phyloP scores from a whole-genome alignment of 2,329 filamentous ascomycete genomes.

The Nannizziopsis barbatae region DNA sequence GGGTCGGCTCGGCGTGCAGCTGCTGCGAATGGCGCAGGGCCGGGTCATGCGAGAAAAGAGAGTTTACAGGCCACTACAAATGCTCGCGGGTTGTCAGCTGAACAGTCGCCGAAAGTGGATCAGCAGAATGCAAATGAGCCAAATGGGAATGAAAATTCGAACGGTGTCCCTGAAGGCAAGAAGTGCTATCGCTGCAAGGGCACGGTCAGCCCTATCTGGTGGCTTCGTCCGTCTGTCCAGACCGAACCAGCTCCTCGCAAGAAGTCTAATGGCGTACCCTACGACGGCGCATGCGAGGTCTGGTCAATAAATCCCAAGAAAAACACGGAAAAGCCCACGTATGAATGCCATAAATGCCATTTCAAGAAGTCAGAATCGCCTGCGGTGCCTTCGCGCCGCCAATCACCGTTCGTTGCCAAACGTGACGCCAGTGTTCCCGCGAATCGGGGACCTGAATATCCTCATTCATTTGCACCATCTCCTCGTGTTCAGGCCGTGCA shows the following conservation, averaged over 20 bases:
- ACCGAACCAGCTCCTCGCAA: neutral
- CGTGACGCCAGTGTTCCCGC: conserved; percentile 27
- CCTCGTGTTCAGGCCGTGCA: conserved; percentile 16
- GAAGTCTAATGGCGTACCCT: neutral
- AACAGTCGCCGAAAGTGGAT: conserved; percentile 13
- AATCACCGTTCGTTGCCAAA: conserved; percentile 26
- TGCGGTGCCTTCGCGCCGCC: conserved; percentile 25
- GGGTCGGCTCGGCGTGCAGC: conserved; percentile 42
- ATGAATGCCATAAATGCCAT: conserved; percentile 66
- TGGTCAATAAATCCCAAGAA: conserved; percentile 11
- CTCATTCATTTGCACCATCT: conserved; percentile 23
- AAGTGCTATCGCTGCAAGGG: conserved; percentile 34
- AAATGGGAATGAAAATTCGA: conserved; percentile 3
- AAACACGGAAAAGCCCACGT: conserved; percentile 23
- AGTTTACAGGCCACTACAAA: conserved; percentile 13
- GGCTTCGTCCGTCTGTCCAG: conserved; percentile 31
- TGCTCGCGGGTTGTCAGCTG: conserved; percentile 1
- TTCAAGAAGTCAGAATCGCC: conserved; percentile 34
- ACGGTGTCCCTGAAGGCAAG: conserved; percentile 14
- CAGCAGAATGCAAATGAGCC: conserved; percentile 7
- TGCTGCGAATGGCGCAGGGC: conserved; percentile 4
- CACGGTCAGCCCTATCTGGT: conserved; percentile 46
- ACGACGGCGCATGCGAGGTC: conserved; percentile 3
- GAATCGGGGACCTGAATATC: conserved; percentile 25
- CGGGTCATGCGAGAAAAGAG: conserved; percentile 8